phyloP scores from a whole-genome alignment of 2,329 filamentous ascomycete species.

The Chalaropsis thielavioides region DNA sequence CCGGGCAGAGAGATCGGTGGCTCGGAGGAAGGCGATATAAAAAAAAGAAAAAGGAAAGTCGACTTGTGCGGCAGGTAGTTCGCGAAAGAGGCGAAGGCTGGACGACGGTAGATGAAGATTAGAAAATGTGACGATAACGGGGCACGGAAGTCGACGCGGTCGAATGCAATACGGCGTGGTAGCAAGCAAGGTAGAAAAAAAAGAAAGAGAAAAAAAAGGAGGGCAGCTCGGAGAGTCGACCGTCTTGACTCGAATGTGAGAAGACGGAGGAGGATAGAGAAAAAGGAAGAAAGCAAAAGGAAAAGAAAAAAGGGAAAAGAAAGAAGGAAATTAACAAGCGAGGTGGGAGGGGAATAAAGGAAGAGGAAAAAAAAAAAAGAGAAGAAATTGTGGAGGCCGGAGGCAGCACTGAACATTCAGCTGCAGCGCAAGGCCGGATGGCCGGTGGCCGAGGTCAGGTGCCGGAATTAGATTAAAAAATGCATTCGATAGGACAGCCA shows the following conservation, averaged over 20 bases:
- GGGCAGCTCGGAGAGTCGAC: not conserved
- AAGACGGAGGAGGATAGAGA: not conserved
- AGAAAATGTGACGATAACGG: not conserved
- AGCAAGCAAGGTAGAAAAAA: conserved; percentile 1
- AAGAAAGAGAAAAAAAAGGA: not conserved
- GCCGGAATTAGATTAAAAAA: conserved; percentile 15
- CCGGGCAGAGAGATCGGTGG: not conserved
- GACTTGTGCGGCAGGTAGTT: not conserved
- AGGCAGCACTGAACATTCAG: conserved; percentile 14
- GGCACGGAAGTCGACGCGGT: not conserved
- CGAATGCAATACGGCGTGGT: not conserved
- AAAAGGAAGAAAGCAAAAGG: not conserved
- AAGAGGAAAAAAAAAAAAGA: conserved; percentile 8
- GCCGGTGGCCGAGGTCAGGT: conserved; percentile 18
- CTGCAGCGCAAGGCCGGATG: conserved; percentile 14
- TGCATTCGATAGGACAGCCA: conserved; percentile 5
- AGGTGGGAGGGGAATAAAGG: not conserved
- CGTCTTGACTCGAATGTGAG: not conserved
- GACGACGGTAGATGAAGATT: not conserved
- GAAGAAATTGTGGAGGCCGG: conserved; percentile 17
- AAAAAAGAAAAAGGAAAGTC: not conserved
- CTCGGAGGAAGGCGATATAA: not conserved
- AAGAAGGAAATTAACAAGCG: not conserved
- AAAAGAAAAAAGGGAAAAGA: not conserved
- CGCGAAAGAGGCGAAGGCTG: not conserved